Base-by-base conservation (phyloP, 179 eudicot genomes). In the Kewa caespitosa region DNA sequence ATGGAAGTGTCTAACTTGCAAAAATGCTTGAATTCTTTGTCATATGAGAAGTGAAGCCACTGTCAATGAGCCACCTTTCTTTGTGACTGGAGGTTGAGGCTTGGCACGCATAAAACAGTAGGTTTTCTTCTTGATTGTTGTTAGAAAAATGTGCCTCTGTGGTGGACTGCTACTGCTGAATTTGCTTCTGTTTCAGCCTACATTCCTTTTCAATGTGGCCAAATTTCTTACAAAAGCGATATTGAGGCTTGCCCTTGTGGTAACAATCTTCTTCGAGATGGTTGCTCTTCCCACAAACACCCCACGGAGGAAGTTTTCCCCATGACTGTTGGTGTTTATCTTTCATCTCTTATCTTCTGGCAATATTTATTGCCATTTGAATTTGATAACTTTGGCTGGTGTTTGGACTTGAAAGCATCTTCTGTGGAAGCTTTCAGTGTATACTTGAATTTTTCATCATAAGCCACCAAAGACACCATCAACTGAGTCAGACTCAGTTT, bases 31-130 rank as follows among this genome's bases (percentile, higher is more conserved):
- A 38, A 50, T 72, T 46, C 4, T 67, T 60, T 2, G 73, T 61
- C 72, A 80, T 70, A 50, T 84, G 82, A 17, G 67, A 72, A 20
- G 59, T 74, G 30, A 78, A 65, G 4, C 81, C 80, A 71, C 76
- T 78, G 32, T 82, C 74, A 18, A 78, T 12, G 4, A 67, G 37
- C 76, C 76, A 85, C 31, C 36, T 39, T 17, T 61, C 69, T 18
- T 37, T 42, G 31, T 37, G 65, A 6, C 38, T 67, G 0, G 38
- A 25, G 37, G 22, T 31, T 8, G 50, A 14, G 1, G 61, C 41
- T 50, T 61, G 79, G 38, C 48, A 38, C 23, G 59, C 74, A 43
- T 25, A 71, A 30, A 76, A 65, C 8, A 73, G 11, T 39, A 1
- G 34, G 6, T 52, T 38, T 10, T 73, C 70, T 3, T 14, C 42